A percentile compares a stretch with the other conserved stretches of the same genome.
Evolutionary conservation across 1,284 basidiomycete genomes (phyloP).

Genomic region (Sporisorium iseilematis-ciliati): DNA sequence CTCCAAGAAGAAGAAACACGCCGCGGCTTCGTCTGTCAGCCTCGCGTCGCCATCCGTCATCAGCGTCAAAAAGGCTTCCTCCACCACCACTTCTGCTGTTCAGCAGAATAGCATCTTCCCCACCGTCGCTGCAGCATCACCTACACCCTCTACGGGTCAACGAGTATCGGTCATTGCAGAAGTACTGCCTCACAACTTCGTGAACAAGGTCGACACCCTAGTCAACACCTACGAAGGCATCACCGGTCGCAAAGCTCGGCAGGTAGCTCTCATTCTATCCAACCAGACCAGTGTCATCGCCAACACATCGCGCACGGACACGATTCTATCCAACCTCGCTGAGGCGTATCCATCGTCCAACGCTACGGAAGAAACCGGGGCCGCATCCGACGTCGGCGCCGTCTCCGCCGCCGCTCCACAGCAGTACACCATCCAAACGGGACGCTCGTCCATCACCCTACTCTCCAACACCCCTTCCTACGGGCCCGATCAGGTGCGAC

Average conservation of each 20-base stretch:
- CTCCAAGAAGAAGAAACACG: constrained; percentile 16
- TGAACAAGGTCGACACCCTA: constrained; percentile 28
- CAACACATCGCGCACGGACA: constrained; percentile 18
- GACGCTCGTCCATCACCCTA: constrained; percentile 27
- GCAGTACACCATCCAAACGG: constrained; percentile 13
- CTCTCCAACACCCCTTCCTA: constrained; percentile 57
- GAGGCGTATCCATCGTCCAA: constrained; percentile 25
- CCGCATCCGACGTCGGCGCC: no score
- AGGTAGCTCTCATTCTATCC: constrained; percentile 30
- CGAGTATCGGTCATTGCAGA: background rate
- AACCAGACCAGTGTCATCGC: constrained; percentile 32
- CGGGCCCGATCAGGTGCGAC: constrained; percentile 51
- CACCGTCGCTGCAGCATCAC: constrained; percentile 8
- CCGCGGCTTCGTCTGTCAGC: constrained; percentile 1
- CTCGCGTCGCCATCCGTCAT: constrained; percentile 27
- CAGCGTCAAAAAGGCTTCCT: background rate
- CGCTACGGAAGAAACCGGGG: background rate
- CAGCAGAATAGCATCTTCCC: constrained; percentile 26
- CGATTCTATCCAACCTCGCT: constrained; percentile 23
- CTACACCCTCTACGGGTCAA: background rate
- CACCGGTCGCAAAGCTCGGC: constrained; percentile 39
- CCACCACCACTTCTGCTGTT: constrained; percentile 5
- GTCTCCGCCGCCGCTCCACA: background rate
- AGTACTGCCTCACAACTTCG: constrained; percentile 23
- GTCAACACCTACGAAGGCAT: constrained; percentile 31